phyloP scores from a whole-genome alignment of 352 stramenopile genomes.

The Ophiocytium majus region DNA sequence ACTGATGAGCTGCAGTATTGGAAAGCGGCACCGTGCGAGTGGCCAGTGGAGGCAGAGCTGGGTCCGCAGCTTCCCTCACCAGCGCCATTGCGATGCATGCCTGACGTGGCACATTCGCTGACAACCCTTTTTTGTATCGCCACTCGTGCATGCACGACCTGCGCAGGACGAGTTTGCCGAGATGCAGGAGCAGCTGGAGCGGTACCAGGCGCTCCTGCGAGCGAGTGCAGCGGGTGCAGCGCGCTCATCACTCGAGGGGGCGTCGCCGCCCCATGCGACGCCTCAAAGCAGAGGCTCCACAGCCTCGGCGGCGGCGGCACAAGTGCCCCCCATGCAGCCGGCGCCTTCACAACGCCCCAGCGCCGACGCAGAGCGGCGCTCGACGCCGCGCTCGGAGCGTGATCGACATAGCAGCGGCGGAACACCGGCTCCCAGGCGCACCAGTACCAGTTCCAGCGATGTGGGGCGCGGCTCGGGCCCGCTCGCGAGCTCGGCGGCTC shows the following conservation, averaged over 20 bases:
- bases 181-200: conserved; percentile 45
- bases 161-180: conserved; percentile 48
- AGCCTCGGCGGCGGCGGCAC: neutral
- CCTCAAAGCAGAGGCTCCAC: neutral
- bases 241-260: neutral
- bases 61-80: too few relatives aligned
- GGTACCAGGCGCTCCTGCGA: conserved; percentile 30
- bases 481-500: neutral
- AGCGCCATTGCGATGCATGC: too few relatives aligned
- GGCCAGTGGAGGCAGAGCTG: too few relatives aligned
- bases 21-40: too few relatives aligned
- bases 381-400: neutral
- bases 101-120: too few relatives aligned
- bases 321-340: neutral
- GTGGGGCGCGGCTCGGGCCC: neutral
- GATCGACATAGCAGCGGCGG: too few relatives aligned
- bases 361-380: neutral
- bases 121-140: too few relatives aligned
- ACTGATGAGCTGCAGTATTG: too few relatives aligned
- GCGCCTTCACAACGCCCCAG: neutral
- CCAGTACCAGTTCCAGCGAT: neutral
- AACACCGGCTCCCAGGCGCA: neutral
- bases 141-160: too few relatives aligned
- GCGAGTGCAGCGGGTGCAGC: neutral
- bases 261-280: too few relatives aligned